Evolutionary conservation across 352 stramenopile species (phyloP), one percentile per base, ranked within the genome.

Genomic region (Globisporangium orthogonon): DNA sequence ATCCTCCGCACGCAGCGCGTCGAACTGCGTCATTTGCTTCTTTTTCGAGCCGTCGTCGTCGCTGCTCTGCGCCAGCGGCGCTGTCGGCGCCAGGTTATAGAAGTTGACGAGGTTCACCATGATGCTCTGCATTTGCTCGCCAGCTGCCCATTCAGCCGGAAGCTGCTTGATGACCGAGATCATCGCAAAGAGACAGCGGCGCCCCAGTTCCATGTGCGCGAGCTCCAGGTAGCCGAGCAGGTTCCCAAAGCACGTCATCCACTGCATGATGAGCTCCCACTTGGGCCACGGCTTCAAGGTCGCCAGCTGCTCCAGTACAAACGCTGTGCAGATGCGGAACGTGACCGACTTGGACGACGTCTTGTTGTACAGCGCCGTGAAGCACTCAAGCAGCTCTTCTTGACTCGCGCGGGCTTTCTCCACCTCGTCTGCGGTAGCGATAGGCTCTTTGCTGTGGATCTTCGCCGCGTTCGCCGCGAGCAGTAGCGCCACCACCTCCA

Each of bases 161-260:
- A 93, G 68, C 46, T 88, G 83, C 60, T 91, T 90, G 43, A 93
- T 70, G 35, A 93, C 73, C 0, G 78, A 86, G 50, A 87, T 89
- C 62, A 89, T 83, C 0, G 70, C 70, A 37, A 83, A 63, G n/a
- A 91, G 63, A 33, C 74, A 85, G 48, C 77, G 73, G 28, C 78
- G 69, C 7, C 76, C 73, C 11, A 91, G 66, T 33, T 74, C 69
- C 63, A 87, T 86, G 62, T 88, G 79, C 17, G 65, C 68, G 4
- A 61, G 61, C n/a, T 89, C 73, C 14, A 89, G 58, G 48, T 83
- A 71, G 7, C 73, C 68, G 15, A 93, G 62, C 18, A 88, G 66
- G 30, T 78, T 64, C 11, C 78, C 79, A 60, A 91, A 78, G 58
- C 78, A 90, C 7, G 67, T 65, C 31, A 89, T 72, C 83, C 83